phyloP scores from a whole-genome alignment of 2,329 filamentous ascomycete species.

The Aureobasidium leucospermi region DNA sequence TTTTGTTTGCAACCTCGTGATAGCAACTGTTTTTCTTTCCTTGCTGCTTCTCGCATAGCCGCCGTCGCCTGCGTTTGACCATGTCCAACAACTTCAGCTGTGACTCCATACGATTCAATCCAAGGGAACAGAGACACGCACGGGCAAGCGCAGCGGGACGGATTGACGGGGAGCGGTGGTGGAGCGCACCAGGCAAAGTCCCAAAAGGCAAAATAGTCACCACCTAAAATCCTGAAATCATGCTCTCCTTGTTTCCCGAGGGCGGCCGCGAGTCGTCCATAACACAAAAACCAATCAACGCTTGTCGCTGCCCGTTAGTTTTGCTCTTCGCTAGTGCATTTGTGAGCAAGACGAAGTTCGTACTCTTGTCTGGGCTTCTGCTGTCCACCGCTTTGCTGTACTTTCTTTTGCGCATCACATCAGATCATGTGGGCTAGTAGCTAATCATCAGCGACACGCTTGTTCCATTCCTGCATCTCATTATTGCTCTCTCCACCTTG shows the following conservation, averaged over 20 bases:
- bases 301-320: constrained; percentile 5
- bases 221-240: constrained; percentile 1
- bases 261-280: constrained; percentile 6
- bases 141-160: constrained; percentile 5
- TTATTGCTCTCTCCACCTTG: constrained; percentile 11
- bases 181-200: constrained; percentile 6
- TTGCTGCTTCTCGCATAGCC: not conserved
- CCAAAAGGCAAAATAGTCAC: not conserved
- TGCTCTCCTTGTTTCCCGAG: not conserved
- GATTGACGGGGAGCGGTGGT: constrained; percentile 1
- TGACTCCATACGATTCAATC: not conserved
- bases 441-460: not conserved
- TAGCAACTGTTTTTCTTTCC: not conserved
- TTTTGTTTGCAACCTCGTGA: not conserved
- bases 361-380: constrained; percentile 2
- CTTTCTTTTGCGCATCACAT: not conserved
- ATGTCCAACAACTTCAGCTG: not conserved
- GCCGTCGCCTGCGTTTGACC: constrained; percentile 4
- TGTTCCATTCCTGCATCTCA: constrained; percentile 3
- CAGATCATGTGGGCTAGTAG: constrained; percentile 5
- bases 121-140: not conserved
- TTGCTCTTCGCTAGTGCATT: constrained; percentile 9
- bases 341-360: not conserved
- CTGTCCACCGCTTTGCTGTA: not conserved
- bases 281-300: constrained; percentile 4